Evolutionary conservation across 345 rosid genomes (phyloP), one percentile per base, ranked within the genome.

Genomic region (Citrus sp.): DNA sequence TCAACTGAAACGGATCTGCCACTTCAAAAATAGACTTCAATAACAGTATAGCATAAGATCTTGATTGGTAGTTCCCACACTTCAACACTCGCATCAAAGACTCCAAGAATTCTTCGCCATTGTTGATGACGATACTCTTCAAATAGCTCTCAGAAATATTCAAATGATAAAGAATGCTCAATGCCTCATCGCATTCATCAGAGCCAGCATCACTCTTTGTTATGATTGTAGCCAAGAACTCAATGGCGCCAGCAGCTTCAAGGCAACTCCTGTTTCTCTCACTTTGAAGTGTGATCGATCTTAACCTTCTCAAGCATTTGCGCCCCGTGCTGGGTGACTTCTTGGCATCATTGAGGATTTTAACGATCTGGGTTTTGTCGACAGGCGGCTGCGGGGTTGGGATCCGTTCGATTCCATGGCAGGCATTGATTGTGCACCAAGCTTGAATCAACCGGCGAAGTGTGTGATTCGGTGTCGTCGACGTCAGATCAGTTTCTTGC

Each of bases 401-500:
- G 78, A 89, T 85, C 22, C 87, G 79, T 24, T 87, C 88, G 67
- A 87, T 58, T 9, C 86, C 94, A 12, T 70, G 74, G 0, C 90
- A 90, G 46, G 92, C 86, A 30, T 94, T 85, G 77, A 90, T 81
- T 8, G 89, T 88, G 89, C 96, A 94, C 98, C 98, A 94, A 4
- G 90, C 77, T 78, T 94, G 97, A 85, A 94, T 94, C 64, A 94
- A 82, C 1, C 98, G 93, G 32, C 93, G 91, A 58, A 94, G 92
- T n/a, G 88, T 92, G 88, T 90, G 95, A 81, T 94, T 94, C 0
- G 97, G 98, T 12, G 88, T 91, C 58, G 5, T 18, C 21, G 5
- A 16, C 22, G 22, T 16, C 28, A 89, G 89, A 38, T 90, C 89
- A 34, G 75, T 38, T 25, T 80, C 87, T 25, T 25, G 73, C 12